Base-by-base conservation (phyloP, 495 filamentous ascomycete species). In the Daldinia childiae region DNA sequence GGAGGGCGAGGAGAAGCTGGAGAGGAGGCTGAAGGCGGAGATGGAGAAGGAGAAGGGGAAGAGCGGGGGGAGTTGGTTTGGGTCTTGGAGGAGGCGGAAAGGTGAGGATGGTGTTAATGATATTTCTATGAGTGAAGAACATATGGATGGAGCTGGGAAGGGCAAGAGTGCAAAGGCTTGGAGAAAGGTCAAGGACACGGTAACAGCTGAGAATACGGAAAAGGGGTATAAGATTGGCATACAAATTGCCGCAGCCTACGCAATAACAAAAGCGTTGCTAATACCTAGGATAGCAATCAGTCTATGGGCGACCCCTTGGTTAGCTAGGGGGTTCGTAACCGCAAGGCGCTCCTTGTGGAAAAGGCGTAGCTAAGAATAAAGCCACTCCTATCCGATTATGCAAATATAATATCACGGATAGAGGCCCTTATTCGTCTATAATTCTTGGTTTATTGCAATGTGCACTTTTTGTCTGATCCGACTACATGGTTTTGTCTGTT, bases 291-390 rank as follows among this genome's bases (percentile, higher is more conserved):
- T 99, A 65, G 84, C 87, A 6, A 74, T 87, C 14, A 97, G 94
- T 79, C 83, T 96, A 27, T 95, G 91, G 92, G 90, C 87, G 14
- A 97, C 95, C 58, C 95, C 95, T 45, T 98, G 94, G 94, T 95
- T 98, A 85, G 95, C 95, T 19, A 87, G 89, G 55, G 79, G 85
- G 26, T 79, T 90, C 19, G 79, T 93, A 12, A 80, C 83, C 6
- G 86, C 87, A 7, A 65, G 76, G 43, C 73, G 54, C 11, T 70
- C 66, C 38, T 27, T 78, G 59, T 66, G 68, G 62, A 74, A 58
- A 54, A 74, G 61, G 39, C 30, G 71, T 48, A 58, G 57, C 9
- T 74, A 55, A 14, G 30, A 66, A 11, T 7, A 2, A 21, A 39
- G 29, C 27, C 11, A 43, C 30, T 32, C 21, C 3, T 21, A 29